Evolutionary conservation across 2,329 filamentous ascomycete species (phyloP).

Genomic region (Arthrobotrys conoides): DNA sequence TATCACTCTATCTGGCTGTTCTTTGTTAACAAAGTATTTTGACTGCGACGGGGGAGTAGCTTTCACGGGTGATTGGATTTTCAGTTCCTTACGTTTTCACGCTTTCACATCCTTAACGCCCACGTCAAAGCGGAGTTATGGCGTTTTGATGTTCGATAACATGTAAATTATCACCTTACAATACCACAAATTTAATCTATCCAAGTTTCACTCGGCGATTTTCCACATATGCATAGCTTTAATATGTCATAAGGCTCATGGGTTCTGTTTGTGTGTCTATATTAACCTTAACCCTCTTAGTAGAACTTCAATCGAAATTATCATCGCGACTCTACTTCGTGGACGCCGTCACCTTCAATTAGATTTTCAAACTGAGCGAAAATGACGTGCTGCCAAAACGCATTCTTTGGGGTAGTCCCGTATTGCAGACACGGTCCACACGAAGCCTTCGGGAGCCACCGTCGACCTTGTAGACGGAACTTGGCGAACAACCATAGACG

Average conservation of each 20-base stretch:
- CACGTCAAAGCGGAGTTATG: slow-evolving; percentile 35
- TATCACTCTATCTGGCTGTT: slow-evolving; percentile 50
- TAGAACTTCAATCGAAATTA: neutral
- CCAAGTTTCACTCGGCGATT: slow-evolving; percentile 1
- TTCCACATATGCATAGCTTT: neutral
- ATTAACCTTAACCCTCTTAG: neutral
- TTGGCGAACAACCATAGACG: no score
- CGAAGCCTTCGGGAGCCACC: neutral
- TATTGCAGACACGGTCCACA: no score
- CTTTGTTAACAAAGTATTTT: slow-evolving; percentile 60
- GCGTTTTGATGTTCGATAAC: slow-evolving; percentile 35
- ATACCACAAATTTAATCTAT: slow-evolving; percentile 18
- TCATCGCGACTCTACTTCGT: neutral
- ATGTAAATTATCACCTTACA: slow-evolving; percentile 43
- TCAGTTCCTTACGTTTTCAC: neutral
- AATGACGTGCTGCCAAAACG: neutral
- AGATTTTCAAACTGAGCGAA: neutral
- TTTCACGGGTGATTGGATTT: slow-evolving; percentile 23
- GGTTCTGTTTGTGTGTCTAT: no score
- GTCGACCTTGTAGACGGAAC: no score
- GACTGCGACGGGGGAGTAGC: slow-evolving; percentile 40
- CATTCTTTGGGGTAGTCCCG: neutral
- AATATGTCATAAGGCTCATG: neutral
- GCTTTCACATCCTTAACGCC: slow-evolving; percentile 8
- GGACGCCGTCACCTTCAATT: neutral